These are phyloP conservation scores for Curvularia eragrostidis DNA, from an alignment of 2,329 filamentous ascomycete species.

Conservation along the genomic window DNA sequence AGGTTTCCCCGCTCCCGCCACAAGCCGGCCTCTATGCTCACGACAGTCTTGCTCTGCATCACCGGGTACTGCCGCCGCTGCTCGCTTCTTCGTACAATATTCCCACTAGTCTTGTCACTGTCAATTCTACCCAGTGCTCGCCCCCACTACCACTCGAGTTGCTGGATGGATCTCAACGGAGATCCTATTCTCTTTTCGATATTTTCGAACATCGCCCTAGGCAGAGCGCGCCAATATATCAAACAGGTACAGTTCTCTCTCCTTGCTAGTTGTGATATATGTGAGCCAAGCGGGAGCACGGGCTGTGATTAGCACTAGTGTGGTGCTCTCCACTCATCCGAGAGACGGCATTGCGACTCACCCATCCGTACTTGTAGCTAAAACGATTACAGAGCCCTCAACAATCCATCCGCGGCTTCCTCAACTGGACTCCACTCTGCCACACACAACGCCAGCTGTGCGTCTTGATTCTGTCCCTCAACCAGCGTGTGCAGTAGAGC, in stretches of 20 bases:
- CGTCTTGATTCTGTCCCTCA: slow-evolving; percentile 26
- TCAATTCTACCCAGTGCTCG: slow-evolving; percentile 15
- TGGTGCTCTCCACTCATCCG: slow-evolving; percentile 16
- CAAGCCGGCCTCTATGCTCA: slow-evolving; percentile 34
- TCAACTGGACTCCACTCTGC: slow-evolving; percentile 26
- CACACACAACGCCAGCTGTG: slow-evolving; percentile 25
- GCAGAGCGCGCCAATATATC: slow-evolving; percentile 12
- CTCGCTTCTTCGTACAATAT: slow-evolving; percentile 26
- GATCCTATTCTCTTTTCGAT: slow-evolving; percentile 35
- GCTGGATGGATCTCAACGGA: slow-evolving; percentile 18
- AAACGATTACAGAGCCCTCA: slow-evolving; percentile 33
- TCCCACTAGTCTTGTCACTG: slow-evolving; percentile 20
- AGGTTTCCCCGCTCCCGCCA: slow-evolving; percentile 36
- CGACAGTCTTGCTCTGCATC: slow-evolving; percentile 26
- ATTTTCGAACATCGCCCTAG: slow-evolving; percentile 24
- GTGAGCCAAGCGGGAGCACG: slow-evolving; percentile 19
- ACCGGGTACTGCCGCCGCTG: slow-evolving; percentile 35
- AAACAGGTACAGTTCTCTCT: slow-evolving; percentile 28
- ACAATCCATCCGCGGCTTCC: slow-evolving; percentile 20
- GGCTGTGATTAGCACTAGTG: slow-evolving; percentile 16
- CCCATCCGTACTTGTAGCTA: slow-evolving; percentile 26
- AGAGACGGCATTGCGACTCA: slow-evolving; percentile 5
- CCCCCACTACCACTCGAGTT: slow-evolving; percentile 11
- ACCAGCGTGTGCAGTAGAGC: slow-evolving; percentile 28
- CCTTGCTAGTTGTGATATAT: slow-evolving; percentile 2